phyloP scores from a whole-genome alignment of 495 filamentous ascomycete species.

The Staphylotrichum longicolle region DNA sequence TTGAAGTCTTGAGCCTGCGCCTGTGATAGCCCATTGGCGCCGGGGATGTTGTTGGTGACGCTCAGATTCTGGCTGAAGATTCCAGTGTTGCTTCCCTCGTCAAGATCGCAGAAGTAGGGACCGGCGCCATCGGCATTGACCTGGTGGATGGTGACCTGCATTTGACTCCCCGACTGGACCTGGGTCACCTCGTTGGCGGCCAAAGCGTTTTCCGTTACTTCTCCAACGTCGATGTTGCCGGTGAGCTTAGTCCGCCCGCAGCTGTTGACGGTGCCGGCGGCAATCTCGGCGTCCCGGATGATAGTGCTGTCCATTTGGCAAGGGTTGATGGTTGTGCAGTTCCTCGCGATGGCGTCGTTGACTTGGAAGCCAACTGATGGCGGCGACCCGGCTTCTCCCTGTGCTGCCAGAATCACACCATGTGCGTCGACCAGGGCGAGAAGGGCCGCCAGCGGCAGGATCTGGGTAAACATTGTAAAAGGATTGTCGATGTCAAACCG shows the following conservation, averaged over 20 bases:
- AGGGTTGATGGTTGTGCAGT: slow-evolving; percentile 52
- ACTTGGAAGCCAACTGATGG: slow-evolving; percentile 47
- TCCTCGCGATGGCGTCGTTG: slow-evolving; percentile 41
- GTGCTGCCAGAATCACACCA: slow-evolving; percentile 44
- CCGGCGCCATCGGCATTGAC: slow-evolving; percentile 58
- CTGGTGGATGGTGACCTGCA: slow-evolving; percentile 51
- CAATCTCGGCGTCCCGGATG: slow-evolving; percentile 52
- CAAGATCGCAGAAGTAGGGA: slow-evolving; percentile 51
- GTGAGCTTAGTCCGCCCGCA: slow-evolving; percentile 51
- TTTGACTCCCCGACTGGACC: slow-evolving; percentile 39
- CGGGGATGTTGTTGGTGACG: slow-evolving; percentile 47
- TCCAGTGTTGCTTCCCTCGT: slow-evolving; percentile 46
- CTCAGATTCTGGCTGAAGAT: slow-evolving; percentile 42
- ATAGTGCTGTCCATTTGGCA: slow-evolving; percentile 54
- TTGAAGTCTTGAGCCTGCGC: not conserved
- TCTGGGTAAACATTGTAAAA: not conserved
- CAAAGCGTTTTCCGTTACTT: slow-evolving; percentile 52
- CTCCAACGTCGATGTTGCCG: slow-evolving; percentile 55
- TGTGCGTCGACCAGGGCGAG: slow-evolving; percentile 40
- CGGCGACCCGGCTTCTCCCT: slow-evolving; percentile 41
- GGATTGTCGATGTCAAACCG: not conserved
- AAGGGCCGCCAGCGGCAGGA: slow-evolving; percentile 38
- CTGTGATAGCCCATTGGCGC: slow-evolving; percentile 35
- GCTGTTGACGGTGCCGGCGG: slow-evolving; percentile 46
- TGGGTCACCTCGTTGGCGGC: slow-evolving; percentile 44